phyloP scores from a whole-genome alignment of 306 rosid genomes.

The Cicer cuneatum region DNA sequence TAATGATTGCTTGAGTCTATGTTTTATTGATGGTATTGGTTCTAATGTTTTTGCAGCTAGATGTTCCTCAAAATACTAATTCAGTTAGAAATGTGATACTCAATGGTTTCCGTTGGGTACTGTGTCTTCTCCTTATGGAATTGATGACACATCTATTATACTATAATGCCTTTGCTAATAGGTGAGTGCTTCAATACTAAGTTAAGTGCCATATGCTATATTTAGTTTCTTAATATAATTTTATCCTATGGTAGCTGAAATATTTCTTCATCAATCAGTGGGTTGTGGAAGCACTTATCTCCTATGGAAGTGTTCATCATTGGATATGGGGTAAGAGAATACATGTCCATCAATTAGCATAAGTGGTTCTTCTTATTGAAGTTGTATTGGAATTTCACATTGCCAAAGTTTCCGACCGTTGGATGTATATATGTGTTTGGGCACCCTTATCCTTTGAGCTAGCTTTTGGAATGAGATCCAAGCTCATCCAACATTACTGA shows the following conservation, averaged over 20 bases:
- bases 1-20: conserved; percentile 32
- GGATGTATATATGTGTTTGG: too few relatives aligned
- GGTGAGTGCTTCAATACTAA: conserved; percentile 57
- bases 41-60: conserved; percentile 66
- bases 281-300: conserved; percentile 77
- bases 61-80: conserved; percentile 66
- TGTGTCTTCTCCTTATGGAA: conserved; percentile 78
- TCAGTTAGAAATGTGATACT: conserved; percentile 57
- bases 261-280: conserved; percentile 56
- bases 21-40: conserved; percentile 32
- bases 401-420: too few relatives aligned
- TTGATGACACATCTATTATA: conserved; percentile 79
- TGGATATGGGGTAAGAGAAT: conserved; percentile 91
- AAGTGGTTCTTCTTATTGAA: conserved; percentile 9
- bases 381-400: too few relatives aligned
- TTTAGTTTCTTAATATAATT: conserved; percentile 23
- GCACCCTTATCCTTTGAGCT: too few relatives aligned
- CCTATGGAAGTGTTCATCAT: conserved; percentile 83
- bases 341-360: conserved; percentile 26
- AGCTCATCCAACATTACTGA: neutral
- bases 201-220: conserved; percentile 14
- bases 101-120: conserved; percentile 80
- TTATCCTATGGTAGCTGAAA: conserved; percentile 44
- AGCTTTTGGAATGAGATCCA: too few relatives aligned
- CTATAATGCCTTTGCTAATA: conserved; percentile 89